Conservation (phyloP, 208 protist species). For the Leishmania arabica region DNA sequence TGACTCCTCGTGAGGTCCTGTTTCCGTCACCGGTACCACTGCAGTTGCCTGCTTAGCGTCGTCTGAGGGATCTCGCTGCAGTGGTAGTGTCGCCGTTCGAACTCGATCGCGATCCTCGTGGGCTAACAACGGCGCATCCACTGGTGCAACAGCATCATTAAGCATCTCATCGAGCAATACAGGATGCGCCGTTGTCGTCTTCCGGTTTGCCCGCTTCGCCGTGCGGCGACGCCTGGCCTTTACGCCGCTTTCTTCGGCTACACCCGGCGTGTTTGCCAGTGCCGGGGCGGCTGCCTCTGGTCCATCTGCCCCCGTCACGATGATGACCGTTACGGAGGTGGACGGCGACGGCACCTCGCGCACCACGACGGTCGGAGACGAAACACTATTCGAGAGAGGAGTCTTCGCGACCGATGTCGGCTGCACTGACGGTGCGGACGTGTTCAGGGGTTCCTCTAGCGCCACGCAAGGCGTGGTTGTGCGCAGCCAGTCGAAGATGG, state of each 20-base stretch:
- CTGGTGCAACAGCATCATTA: background rate
- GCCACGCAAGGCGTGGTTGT: background rate
- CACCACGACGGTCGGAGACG: background rate
- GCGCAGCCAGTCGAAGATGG: conserved; percentile 24
- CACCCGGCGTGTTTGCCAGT: background rate
- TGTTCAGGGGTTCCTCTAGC: background rate
- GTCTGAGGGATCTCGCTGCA: background rate
- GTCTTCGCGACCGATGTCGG: background rate
- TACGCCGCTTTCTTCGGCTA: background rate
- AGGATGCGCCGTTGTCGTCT: too few species aligned
- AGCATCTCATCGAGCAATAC: too few species aligned
- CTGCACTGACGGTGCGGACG: background rate
- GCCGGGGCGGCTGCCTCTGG: too few species aligned
- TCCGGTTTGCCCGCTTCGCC: background rate
- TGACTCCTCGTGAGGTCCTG: background rate
- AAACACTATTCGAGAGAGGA: background rate
- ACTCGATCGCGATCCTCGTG: background rate
- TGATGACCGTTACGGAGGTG: background rate
- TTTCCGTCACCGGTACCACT: background rate
- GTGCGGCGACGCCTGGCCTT: background rate
- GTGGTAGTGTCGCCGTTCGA: background rate
- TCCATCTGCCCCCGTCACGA: background rate
- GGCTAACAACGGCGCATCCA: background rate
- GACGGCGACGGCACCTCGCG: background rate
- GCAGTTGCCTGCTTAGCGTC: background rate